A percentile compares a stretch with the other conserved stretches of the same genome.
phyloP scores from a whole-genome alignment of 2,329 filamentous ascomycete species.

The Alternaria angustiovoidea region DNA sequence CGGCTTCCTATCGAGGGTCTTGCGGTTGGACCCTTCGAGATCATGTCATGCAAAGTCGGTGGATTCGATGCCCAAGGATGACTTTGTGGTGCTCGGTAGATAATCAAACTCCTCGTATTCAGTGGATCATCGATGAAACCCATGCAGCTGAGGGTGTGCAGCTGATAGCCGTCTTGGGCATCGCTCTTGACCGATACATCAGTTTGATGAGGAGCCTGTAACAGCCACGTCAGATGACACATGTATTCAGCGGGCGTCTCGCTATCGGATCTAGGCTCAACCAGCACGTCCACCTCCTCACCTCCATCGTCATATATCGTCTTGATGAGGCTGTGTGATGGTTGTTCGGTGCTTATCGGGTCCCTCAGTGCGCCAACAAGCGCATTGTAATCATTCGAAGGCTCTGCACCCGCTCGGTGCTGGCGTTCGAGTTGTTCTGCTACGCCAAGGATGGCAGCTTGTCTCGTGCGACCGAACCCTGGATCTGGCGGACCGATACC shows the following conservation, averaged over 20 bases:
- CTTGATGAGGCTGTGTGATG: slow-evolving; percentile 12
- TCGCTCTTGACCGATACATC: slow-evolving; percentile 6
- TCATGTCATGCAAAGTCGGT: slow-evolving; percentile 16
- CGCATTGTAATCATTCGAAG: slow-evolving; percentile 15
- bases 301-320: slow-evolving; percentile 20
- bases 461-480: slow-evolving; percentile 10
- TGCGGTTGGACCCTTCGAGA: slow-evolving; percentile 10
- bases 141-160: slow-evolving; percentile 22
- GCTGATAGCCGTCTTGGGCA: slow-evolving; percentile 13
- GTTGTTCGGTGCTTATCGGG: not conserved
- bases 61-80: slow-evolving; percentile 23
- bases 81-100: slow-evolving; percentile 20
- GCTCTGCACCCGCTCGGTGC: slow-evolving; percentile 13
- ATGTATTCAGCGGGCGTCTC: slow-evolving; percentile 20
- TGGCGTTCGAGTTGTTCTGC: slow-evolving; percentile 21
- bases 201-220: slow-evolving; percentile 16
- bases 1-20: slow-evolving; percentile 15
- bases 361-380: slow-evolving; percentile 18
- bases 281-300: slow-evolving; percentile 39
- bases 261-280: slow-evolving; percentile 79
- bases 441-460: slow-evolving; percentile 20
- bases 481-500: slow-evolving; percentile 16
- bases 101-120: slow-evolving; percentile 17
- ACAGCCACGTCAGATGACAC: slow-evolving; percentile 24
- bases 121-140: slow-evolving; percentile 25